Base-by-base conservation (phyloP, 2,329 filamentous ascomycete species). In the Phyllosticta capitalensis region DNA sequence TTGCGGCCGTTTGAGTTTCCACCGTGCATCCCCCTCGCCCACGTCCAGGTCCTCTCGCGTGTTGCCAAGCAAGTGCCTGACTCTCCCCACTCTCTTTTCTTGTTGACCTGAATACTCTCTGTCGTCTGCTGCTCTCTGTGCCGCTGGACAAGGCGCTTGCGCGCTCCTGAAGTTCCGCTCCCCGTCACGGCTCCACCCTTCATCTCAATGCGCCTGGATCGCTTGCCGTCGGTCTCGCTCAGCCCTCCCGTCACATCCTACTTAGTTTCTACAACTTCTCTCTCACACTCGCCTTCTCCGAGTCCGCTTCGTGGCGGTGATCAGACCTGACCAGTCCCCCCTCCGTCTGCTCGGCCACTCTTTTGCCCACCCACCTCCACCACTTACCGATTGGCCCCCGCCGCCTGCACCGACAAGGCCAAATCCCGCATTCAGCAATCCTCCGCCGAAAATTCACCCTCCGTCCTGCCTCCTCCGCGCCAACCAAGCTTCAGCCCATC, bases 151-250 rank as follows among this genome's bases (percentile, higher is more conserved):
- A 45, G 38, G 38, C 38, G 38, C 14, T 14, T 45, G 38, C 17
- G 14, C 38, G 14, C 38, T 45, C 38, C 56, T 59, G 33, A 54
- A 58, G 33, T 38, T 58, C 52, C 52, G 33, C 19, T 54, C 57
- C 58, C 58, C 50, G 26, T 55, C 38, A 30, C 58, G 58, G 50
- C 58, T 60, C 58, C 58, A 60, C 58, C 52, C 58, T 54, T 60
- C 58, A 60, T 60, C 58, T 60, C 58, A 60, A 60, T 60, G 58
- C 58, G 58, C 58, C 38, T 53, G 53, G 45, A 56, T 54, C 58
- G 58, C 58, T 49, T 49, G 54, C 58, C 48, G 19, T 60, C 58
- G 58, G 54, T 53, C 55, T 60, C 58, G 58, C 54, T 56, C 26
- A 56, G 54, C 58, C 54, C 53, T 56, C 58, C 58, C 54, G 58